These are phyloP conservation scores for Yamadazyma sp. DNA, from an alignment of 805 yeast species.

Conservation along the genomic window DNA sequence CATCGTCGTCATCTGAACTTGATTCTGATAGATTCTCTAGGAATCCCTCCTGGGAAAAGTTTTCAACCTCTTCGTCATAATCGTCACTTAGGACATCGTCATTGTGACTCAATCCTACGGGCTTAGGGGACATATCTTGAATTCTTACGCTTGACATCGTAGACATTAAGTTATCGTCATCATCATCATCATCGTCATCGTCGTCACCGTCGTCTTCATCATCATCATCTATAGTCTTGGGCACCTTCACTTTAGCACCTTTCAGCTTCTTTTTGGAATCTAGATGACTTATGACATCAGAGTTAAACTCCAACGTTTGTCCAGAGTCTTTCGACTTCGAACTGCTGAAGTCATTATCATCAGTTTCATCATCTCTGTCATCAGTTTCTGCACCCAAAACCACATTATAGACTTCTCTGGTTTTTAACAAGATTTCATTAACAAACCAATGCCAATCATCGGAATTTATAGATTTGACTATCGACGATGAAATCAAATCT, in stretches of 20 bases:
- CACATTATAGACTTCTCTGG: slow-evolving; percentile 55
- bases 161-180: slow-evolving; percentile 18
- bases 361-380: slow-evolving; percentile 29
- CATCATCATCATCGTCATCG: slow-evolving; percentile 15
- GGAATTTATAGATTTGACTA: slow-evolving; percentile 47
- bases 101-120: slow-evolving; percentile 15
- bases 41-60: slow-evolving; percentile 29
- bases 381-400: slow-evolving; percentile 46
- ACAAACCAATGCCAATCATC: slow-evolving; percentile 53
- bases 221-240: slow-evolving; percentile 1
- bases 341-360: slow-evolving; percentile 13
- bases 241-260: too few relatives aligned
- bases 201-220: slow-evolving; percentile 1
- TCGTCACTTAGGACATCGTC: slow-evolving; percentile 24
- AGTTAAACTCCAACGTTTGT: too few relatives aligned
- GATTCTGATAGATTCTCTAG: slow-evolving; percentile 43
- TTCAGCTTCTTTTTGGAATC: background rate
- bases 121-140: slow-evolving; percentile 34
- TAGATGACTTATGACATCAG: too few relatives aligned
- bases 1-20: slow-evolving; percentile 30
- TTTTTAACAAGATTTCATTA: slow-evolving; percentile 45
- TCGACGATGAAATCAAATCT: slow-evolving; percentile 53
- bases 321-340: too few relatives aligned
- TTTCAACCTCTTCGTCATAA: slow-evolving; percentile 23
- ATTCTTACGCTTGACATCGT: slow-evolving; percentile 18